phyloP scores from a whole-genome alignment of 139 green algal genomes.

The Closterium sp. region DNA sequence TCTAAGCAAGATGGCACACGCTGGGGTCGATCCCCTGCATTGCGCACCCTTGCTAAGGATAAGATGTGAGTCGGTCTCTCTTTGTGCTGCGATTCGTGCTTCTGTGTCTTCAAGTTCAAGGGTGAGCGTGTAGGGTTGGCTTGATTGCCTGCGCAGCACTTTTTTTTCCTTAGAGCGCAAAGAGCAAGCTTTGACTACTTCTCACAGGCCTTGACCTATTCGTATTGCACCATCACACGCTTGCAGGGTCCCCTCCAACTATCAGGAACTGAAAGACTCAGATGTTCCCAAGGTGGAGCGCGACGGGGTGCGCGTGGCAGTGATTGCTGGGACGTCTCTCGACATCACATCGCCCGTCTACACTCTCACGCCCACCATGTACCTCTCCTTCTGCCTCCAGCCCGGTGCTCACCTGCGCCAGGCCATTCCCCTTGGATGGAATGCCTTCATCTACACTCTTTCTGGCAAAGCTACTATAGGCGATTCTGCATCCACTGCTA shows the following conservation, averaged over 20 bases:
- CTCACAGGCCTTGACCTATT: background rate
- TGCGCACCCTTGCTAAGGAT: conserved; percentile 49
- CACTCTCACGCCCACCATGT: conserved; percentile 52
- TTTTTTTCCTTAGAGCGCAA: background rate
- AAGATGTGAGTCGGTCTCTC: conserved; percentile 49
- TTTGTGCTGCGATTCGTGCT: too few relatives aligned
- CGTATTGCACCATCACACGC: background rate
- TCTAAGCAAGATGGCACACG: too few relatives aligned
- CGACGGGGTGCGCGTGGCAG: conserved; percentile 43
- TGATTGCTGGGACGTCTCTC: conserved; percentile 50
- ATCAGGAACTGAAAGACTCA: conserved; percentile 51
- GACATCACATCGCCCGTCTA: conserved; percentile 45
- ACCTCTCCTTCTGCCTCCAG: conserved; percentile 50
- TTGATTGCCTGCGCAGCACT: background rate
- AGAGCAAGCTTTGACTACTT: background rate
- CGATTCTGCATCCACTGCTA: background rate
- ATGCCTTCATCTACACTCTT: conserved; percentile 45
- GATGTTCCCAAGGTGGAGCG: conserved; percentile 50
- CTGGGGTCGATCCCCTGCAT: too few relatives aligned
- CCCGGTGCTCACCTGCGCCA: conserved; percentile 29
- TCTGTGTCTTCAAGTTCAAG: background rate
- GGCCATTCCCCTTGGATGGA: conserved; percentile 41
- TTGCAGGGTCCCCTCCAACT: conserved; percentile 9
- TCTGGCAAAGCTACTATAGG: conserved; percentile 28
- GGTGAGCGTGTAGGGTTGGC: background rate